Conservation (phyloP, 345 rosid genomes). For the Acer negundo region DNA sequence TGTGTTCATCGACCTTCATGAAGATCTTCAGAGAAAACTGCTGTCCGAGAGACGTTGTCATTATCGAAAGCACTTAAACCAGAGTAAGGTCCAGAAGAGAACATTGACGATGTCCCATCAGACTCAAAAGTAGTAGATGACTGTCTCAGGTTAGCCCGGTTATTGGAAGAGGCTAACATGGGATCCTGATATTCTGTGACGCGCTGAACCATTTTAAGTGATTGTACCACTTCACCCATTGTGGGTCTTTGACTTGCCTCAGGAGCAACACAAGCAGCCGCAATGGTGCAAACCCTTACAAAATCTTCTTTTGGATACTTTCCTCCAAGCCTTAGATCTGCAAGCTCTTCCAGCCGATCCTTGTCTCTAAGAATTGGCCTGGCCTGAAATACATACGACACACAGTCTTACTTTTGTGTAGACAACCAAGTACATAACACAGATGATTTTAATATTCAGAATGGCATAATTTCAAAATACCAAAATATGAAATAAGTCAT, state of each 20-base stretch:
- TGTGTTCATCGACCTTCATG: slow-evolving; percentile 82
- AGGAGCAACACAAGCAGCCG: slow-evolving; percentile 97
- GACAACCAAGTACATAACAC: not conserved
- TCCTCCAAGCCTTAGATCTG: slow-evolving; percentile 75
- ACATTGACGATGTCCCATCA: slow-evolving; percentile 91
- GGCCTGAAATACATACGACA: slow-evolving; percentile 55
- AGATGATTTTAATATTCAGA: not conserved
- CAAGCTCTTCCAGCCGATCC: slow-evolving; percentile 87
- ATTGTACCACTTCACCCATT: slow-evolving; percentile 99
- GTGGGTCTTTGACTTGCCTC: slow-evolving; percentile 95
- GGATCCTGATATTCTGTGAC: slow-evolving; percentile 77
- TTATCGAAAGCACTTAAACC: slow-evolving; percentile 78
- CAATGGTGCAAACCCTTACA: slow-evolving; percentile 88
- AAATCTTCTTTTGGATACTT: slow-evolving; percentile 94
- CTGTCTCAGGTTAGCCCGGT: slow-evolving; percentile 72
- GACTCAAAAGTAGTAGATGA: slow-evolving; percentile 91
- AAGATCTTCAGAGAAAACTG: slow-evolving; percentile 91
- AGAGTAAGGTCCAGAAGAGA: slow-evolving; percentile 96
- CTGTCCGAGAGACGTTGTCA: slow-evolving; percentile 76
- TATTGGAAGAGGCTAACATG: slow-evolving; percentile 36
- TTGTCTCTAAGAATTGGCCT: slow-evolving; percentile 96
- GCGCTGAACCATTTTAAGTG: slow-evolving; percentile 98
- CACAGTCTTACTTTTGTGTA: slow-evolving; percentile 7
- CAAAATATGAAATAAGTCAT: not conserved
- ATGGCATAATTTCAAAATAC: not conserved